Percentiles rank a stretch among this genome's conserved stretches.
Conservation (phyloP, 371 early-diverging fungal genomes). For the Mortierella sp. region DNA sequence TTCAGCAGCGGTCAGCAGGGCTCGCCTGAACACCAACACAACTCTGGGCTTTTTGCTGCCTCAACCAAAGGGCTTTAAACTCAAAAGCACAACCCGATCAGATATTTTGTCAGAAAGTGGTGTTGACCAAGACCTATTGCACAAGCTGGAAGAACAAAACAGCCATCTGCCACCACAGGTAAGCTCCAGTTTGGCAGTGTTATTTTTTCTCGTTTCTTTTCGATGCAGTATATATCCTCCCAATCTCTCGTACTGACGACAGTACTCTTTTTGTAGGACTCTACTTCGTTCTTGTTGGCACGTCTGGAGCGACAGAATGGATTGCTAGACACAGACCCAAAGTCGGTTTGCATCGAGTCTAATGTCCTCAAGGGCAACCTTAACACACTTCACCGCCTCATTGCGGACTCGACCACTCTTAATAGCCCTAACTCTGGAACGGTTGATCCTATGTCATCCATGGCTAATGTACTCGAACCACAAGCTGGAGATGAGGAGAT, state of each 20-base stretch:
- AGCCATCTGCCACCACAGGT: conserved; percentile 51
- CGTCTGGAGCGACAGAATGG: conserved; percentile 70
- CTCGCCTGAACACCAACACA: conserved; percentile 47
- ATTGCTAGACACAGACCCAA: conserved; percentile 66
- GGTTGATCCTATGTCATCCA: conserved; percentile 31
- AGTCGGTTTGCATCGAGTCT: conserved; percentile 67
- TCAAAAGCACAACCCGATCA: conserved; percentile 14
- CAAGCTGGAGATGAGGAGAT: conserved; percentile 55
- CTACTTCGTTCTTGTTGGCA: conserved; percentile 66
- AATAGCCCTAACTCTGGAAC: conserved; percentile 40
- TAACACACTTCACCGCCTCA: conserved; percentile 60
- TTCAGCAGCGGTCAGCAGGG: conserved; percentile 38
- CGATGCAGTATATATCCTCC: too few relatives aligned
- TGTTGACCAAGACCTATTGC: conserved; percentile 39
- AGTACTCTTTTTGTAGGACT: conserved; percentile 54
- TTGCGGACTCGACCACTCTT: conserved; percentile 57
- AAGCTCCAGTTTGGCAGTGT: not conserved
- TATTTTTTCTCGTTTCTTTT: not conserved
- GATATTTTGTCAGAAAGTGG: conserved; percentile 18
- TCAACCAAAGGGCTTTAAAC: conserved; percentile 49
- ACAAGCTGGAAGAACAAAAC: conserved; percentile 53
- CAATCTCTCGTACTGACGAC: too few relatives aligned
- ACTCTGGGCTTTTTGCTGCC: conserved; percentile 48
- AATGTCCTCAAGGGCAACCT: conserved; percentile 68
- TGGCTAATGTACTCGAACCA: conserved; percentile 22